Evolutionary conservation across 805 yeast genomes (phyloP), one percentile per base, ranked within the genome.

Genomic region (Metschnikowia lochheadii): DNA sequence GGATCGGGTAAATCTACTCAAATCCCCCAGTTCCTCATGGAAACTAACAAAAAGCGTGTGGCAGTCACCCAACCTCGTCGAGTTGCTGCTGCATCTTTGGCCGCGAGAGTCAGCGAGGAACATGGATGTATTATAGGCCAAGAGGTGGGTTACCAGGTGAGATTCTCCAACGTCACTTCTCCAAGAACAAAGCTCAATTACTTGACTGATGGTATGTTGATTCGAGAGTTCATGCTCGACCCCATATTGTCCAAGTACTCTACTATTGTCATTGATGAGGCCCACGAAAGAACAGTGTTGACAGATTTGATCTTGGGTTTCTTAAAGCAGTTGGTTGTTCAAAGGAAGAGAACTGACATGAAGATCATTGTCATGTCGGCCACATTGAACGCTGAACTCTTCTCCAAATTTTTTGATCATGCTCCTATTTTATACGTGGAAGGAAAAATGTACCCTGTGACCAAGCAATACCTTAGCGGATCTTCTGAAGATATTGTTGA

Each of bases 1-100:
- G 99, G 99, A 68, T 89, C 96, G 6, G 98, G 98, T 74, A 92
- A 92, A 64, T 91, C 98, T 3, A 92, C 99, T 0, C 99, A 92
- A 70, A 84, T 92, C 43, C 98, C 99, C 0, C 98, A 92, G 64
- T 85, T 92, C 56, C 64, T 92, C n/a, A 79, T 87, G 68, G 78
- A 81, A 0, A 63, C 67, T 35, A 70, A 68, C 54, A 66, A 68
- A 17, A 82, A 81, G 52, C 74, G 78, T 23, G 83, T 92, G 18
- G 98, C 96, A 0, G 92, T 94, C 6, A 91, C 99, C 0, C 98
- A 92, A 70, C 99, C 99, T 1, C 85, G 99, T 70, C 80, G 98
- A 63, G 99, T 92, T 36, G 98, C 99, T 3, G 99, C 99, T 1
- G 89, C 94, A 46, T 89, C 90, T 53, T 77, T 92, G 64, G 98